phyloP scores from a whole-genome alignment of 1,284 basidiomycete species.

The Microbotryum lychnidis-dioicae region DNA sequence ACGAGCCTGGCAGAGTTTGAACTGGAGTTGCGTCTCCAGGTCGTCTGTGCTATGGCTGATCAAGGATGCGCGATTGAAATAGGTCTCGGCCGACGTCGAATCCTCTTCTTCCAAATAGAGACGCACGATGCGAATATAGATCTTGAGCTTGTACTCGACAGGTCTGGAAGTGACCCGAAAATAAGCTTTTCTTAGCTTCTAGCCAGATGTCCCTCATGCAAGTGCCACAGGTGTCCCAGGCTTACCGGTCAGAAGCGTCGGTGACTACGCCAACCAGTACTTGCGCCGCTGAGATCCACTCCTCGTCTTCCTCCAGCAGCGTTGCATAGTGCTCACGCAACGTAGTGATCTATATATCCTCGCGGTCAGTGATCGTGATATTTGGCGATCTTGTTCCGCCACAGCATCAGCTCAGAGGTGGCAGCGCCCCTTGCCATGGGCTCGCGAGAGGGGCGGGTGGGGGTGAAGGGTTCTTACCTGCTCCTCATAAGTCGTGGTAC shows the following conservation, averaged over 20 bases:
- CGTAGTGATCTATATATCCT: conserved; percentile 58
- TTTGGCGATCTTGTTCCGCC: not conserved
- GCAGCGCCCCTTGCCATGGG: not conserved
- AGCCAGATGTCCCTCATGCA: too few relatives aligned
- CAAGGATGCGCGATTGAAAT: conserved; percentile 89
- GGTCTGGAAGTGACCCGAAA: not conserved
- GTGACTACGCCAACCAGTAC: conserved; percentile 60
- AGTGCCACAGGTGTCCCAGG: too few relatives aligned
- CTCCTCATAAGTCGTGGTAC: conserved; percentile 83
- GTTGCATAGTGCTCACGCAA: conserved; percentile 79
- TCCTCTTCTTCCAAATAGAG: conserved; percentile 93
- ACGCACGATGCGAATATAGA: conserved; percentile 90
- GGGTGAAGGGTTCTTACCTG: conserved; percentile 54
- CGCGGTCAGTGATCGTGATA: not conserved
- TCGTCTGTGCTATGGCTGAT: conserved; percentile 70
- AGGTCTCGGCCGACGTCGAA: conserved; percentile 86
- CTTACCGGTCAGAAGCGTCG: too few relatives aligned
- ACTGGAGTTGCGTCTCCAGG: conserved; percentile 55
- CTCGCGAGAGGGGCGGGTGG: not conserved
- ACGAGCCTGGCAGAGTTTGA: conserved; percentile 54
- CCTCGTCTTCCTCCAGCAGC: conserved; percentile 79
- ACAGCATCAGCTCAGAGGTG: not conserved
- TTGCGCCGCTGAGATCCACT: conserved; percentile 83
- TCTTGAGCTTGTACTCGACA: conserved; percentile 76
- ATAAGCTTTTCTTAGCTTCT: too few relatives aligned